Base-by-base conservation (phyloP, 2,329 filamentous ascomycete genomes). In the Hymenoscyphus occultus region DNA sequence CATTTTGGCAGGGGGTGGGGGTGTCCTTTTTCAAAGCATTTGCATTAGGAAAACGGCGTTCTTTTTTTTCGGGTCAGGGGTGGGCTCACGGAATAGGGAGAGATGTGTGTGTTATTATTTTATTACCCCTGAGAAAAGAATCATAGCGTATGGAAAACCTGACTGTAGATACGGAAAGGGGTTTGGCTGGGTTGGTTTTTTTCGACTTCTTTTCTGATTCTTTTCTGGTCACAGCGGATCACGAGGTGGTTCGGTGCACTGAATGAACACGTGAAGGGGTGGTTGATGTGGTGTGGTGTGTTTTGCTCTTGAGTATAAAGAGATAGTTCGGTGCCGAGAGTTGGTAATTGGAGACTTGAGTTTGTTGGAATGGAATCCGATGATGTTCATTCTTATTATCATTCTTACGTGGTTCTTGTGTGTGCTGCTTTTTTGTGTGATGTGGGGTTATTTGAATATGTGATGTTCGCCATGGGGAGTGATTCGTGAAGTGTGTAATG, bases 1-100 rank as follows among this genome's bases (percentile, higher is more conserved):
- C 35, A 7, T 45, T 54, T 54, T 54, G 56, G 56, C 28, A 12
- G 16, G 13, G 56, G 56, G 56, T 32, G 32, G 28, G 14, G 28
- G 7, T 57, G 19, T 54, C 22, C 14, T 35, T 28, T 28, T 28
- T 35, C 35, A 35, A 32, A 32, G 62, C 56, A 56, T 64, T 59
- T 64, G 63, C 63, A 64, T 64, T 64, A 31, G 63, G 63, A 51
- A 40, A 31, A 35, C 35, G 61, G 56, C 56, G 56, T 63, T 35
- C 35, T 35, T 35, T 35, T 35, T 63, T 39, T 45, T 54, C 19
- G 19, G 48, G 10, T 10, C n/a, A n/a, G 45, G 45, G 14, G 12
- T 22, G 35, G 35, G 35, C 9, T 35, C 35, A 35, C 3, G 35
- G n/a, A 9, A 51, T 22, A 19, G 48, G 19, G 10, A 28, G 5